Base-by-base conservation (phyloP, 148 eudicot species). In the Chenopodium berlandieri region DNA sequence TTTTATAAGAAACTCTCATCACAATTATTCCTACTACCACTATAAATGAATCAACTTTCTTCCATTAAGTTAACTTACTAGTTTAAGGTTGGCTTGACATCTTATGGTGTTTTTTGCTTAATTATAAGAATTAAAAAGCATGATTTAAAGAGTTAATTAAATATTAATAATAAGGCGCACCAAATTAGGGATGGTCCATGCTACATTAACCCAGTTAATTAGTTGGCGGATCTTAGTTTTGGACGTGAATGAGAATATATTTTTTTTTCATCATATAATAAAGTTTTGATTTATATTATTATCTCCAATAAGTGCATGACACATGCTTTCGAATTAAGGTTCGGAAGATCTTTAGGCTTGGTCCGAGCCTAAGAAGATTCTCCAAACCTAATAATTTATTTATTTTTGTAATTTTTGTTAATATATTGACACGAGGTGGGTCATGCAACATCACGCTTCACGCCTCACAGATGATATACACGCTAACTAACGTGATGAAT, bases 71-170 rank as follows among this genome's bases (percentile, higher is more conserved):
- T 76, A 76, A 27, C 52, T 76, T 60, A 1, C 31, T 76, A 67
- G 71, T 62, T 76, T 76, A 76, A 76, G 79, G 70, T 76, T 76
- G 79, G 79, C 52, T 62, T 32, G 46, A 62, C 46, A 60, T 22
- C 12, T 60, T 60, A 48, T 50, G 13, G 54, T 50, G 54, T 13
- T 9, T 16, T 46, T 37, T 71, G 0, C 25, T 37, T 23, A 50
- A 50, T 50, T 7, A 72, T 44, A 72, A 5, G 16, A 16, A 9
- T 72, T 13, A 67, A 25, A 46, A 73, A 73, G 11, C 75, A 40
- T 73, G 75, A 73, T 73, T 73, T 12, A 16, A 73, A 20, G 19
- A 73, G 14, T 20, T 73, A 47, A 46, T 73, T 73, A 73, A 22
- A 23, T 73, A 71, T 44, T 7, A 62, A 62, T 22, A 0, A 62